Conservation (phyloP, 768 basidiomycete genomes). For the Leccinum longicurvipes region DNA sequence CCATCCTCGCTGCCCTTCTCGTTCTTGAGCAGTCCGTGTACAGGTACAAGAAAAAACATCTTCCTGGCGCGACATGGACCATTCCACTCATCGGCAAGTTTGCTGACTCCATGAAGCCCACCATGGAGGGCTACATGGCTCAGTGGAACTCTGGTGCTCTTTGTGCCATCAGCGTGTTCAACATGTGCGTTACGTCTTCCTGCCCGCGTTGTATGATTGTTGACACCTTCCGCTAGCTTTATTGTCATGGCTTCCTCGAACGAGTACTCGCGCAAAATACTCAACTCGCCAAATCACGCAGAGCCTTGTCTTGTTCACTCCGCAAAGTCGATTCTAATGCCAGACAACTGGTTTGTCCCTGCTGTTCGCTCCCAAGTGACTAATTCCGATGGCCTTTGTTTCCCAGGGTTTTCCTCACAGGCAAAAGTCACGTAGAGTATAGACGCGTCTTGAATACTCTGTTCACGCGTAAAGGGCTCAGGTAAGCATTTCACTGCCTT, state of each 20-base stretch:
- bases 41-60: constrained; percentile 80
- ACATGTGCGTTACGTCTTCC: constrained; percentile 64
- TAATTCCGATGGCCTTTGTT: background rate
- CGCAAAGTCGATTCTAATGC: constrained; percentile 79
- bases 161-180: constrained; percentile 91
- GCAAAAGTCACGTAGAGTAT: constrained; percentile 91
- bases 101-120: constrained; percentile 86
- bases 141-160: constrained; percentile 92
- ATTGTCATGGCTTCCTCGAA: constrained; percentile 98
- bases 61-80: constrained; percentile 89
- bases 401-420: constrained; percentile 92
- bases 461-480: constrained; percentile 92
- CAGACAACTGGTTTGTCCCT: constrained; percentile 76
- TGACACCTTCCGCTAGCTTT: constrained; percentile 56
- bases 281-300: constrained; percentile 89
- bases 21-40: constrained; percentile 87
- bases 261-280: constrained; percentile 88
- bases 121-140: constrained; percentile 86
- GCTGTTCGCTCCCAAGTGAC: background rate
- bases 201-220: background rate
- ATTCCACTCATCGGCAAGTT: constrained; percentile 98
- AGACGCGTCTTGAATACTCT: constrained; percentile 85
- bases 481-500: constrained; percentile 44
- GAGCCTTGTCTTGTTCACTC: constrained; percentile 94
- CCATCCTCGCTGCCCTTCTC: constrained; percentile 71